phyloP scores from a whole-genome alignment of 305 asterid species.

The Stenogyne calaminthoides region DNA sequence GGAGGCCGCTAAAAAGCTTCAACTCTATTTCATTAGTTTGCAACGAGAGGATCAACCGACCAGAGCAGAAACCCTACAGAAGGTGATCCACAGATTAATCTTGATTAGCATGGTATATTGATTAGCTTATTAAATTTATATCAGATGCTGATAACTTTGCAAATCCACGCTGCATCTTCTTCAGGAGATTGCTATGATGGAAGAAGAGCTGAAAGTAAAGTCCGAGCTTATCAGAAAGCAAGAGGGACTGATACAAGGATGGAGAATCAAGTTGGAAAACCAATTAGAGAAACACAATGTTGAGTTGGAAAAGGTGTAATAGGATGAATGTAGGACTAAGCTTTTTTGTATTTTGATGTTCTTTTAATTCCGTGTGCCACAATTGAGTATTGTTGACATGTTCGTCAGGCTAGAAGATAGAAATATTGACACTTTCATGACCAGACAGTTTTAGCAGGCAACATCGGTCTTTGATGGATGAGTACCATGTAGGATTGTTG shows the following conservation, averaged over 20 bases:
- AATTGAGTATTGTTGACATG: not conserved
- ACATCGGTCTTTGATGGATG: not conserved
- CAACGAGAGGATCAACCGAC: conserved; percentile 87
- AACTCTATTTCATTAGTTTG: conserved; percentile 78
- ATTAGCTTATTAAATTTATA: not conserved
- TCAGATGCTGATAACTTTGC: not conserved
- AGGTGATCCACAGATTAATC: conserved; percentile 46
- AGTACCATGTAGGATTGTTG: not conserved
- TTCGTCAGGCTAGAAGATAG: conserved; percentile 1
- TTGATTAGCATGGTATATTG: not conserved
- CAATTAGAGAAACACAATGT: conserved; percentile 74
- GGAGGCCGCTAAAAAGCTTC: conserved; percentile 97
- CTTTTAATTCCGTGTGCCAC: not conserved
- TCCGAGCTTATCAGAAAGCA: conserved; percentile 61
- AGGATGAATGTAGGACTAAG: not conserved
- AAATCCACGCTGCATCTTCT: conserved; percentile 11
- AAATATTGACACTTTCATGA: not conserved
- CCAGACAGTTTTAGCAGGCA: not conserved
- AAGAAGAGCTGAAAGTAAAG: conserved; percentile 77
- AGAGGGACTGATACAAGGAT: conserved; percentile 64
- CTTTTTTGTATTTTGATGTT: not conserved
- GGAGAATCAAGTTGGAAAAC: conserved; percentile 75
- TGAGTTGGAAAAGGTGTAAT: conserved; percentile 81
- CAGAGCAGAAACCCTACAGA: conserved; percentile 64
- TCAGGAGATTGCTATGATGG: conserved; percentile 82